These are phyloP conservation scores for Yarrowia sp. DNA, from an alignment of 805 yeast genomes.

Conservation along the genomic window DNA sequence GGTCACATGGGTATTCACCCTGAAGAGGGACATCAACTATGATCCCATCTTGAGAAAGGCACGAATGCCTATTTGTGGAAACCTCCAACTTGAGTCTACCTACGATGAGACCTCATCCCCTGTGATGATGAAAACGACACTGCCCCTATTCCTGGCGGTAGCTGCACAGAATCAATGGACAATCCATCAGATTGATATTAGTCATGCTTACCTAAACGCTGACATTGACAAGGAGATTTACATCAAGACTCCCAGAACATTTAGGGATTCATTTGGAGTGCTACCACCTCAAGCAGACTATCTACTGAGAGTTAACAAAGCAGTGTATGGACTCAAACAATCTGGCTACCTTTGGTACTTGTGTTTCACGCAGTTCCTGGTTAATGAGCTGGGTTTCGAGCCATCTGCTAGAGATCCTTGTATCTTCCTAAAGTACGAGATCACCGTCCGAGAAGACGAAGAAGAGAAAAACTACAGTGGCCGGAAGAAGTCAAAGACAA, in stretches of 20 bases:
- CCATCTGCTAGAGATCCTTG: too few relatives aligned
- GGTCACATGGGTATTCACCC: conserved; percentile 4
- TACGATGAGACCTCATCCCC: conserved; percentile 4
- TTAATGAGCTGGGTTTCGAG: too few relatives aligned
- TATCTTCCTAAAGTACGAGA: too few relatives aligned
- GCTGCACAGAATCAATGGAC: background rate
- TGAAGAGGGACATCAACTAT: background rate
- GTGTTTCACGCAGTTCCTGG: conserved; percentile 8
- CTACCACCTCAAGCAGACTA: too few relatives aligned
- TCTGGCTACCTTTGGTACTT: conserved; percentile 15
- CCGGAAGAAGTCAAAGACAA: too few relatives aligned
- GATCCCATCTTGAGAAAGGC: background rate
- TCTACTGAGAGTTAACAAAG: background rate
- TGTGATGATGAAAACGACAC: background rate
- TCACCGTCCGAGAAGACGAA: too few relatives aligned
- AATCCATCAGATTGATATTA: conserved; percentile 10
- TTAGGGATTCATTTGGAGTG: background rate
- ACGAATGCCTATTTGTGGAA: conserved; percentile 1
- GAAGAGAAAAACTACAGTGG: too few relatives aligned
- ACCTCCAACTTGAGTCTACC: background rate
- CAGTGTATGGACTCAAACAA: conserved; percentile 6
- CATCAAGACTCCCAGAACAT: background rate
- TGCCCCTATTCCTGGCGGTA: background rate
- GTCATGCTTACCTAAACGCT: conserved; percentile 1
- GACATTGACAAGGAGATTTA: conserved; percentile 18